Percentiles rank a stretch among this genome's conserved stretches.
Conservation (phyloP, 192 early-diverging fungal genomes). For the Polychytrium aggregatum region DNA sequence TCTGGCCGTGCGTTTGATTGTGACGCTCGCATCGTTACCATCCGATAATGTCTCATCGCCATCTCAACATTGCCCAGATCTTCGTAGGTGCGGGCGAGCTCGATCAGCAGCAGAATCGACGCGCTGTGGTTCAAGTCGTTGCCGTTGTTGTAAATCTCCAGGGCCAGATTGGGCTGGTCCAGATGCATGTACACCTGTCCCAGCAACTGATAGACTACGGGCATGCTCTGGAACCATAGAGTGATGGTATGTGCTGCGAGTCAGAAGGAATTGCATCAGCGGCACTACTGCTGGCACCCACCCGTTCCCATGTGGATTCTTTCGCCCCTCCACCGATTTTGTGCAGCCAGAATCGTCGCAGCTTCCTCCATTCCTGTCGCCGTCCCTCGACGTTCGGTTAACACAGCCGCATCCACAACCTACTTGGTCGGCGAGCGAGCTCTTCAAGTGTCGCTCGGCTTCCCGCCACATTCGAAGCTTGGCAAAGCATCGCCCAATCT, state of each 20-base stretch:
- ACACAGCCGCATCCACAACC: too few relatives aligned
- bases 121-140: conserved; percentile 2
- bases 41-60: conserved; percentile 9
- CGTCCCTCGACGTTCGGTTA: too few relatives aligned
- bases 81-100: conserved; percentile 13
- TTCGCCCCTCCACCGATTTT: too few relatives aligned
- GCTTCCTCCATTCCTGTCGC: too few relatives aligned
- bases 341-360: too few relatives aligned
- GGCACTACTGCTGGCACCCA: too few relatives aligned
- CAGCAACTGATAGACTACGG: conserved; percentile 10
- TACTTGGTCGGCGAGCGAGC: conserved; percentile 11
- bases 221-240: conserved; percentile 8
- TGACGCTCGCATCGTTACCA: conserved; percentile 1
- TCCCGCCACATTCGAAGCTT: conserved; percentile 7
- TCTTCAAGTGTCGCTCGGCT: conserved; percentile 12
- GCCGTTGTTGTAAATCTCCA: conserved; percentile 11
- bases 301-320: too few relatives aligned
- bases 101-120: conserved; percentile 4
- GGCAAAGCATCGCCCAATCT: conserved; percentile 13
- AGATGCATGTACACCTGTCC: conserved; percentile 11
- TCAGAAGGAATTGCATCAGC: background rate
- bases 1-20: too few relatives aligned
- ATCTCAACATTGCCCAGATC: conserved; percentile 7
- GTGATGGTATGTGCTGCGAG: background rate
- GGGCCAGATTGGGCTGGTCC: conserved; percentile 10